Base-by-base conservation (phyloP, 352 stramenopile genomes). In the Phytopythium litorale region DNA sequence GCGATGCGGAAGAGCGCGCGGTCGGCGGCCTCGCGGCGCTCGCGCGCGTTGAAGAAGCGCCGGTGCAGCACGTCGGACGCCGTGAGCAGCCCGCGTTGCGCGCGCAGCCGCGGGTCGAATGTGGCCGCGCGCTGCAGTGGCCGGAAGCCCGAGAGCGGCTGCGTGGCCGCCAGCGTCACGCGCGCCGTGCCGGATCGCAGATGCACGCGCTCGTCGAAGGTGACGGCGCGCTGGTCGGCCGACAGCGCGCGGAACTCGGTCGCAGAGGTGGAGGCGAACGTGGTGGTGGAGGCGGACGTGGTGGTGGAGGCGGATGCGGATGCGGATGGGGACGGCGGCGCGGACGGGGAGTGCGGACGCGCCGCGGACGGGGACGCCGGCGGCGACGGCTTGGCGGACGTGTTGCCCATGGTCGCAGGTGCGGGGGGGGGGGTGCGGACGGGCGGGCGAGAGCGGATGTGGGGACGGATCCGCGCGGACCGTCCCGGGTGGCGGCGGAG, bases 141-240 rank as follows among this genome's bases (percentile, higher is more conserved):
- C 1, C 79, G 81, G 69, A 93, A 93, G 52, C 70, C 81, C 50
- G 81, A 88, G 60, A 86, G 73, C 56, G 78, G 72, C 42, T 76
- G 73, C 55, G 75, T 68, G 33, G 57, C 60, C 0, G 76, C 76
- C 43, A 87, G 71, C 38, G 73, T 87, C 61, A 88, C 73, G 56
- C 71, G 68, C 56, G 72, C 56, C 30, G 65, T 52, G 52, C n/a
- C 32, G 0, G 58, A 25, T n/a, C 67, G 76, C 53, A 91, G 48
- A 56, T 92, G 84, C 55, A 90, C 73, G 54, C 85, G 85, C 71
- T 94, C 85, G 58, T 94, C 85, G 53, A 94, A 94, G 2, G 85
- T 94, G 46, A 88, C 68, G 38, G 83, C 80, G 66, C 85, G 85
- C 66, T 94, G 85, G 63, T 85, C 75, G 3, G 76, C 66, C 45